Evolutionary conservation across 371 early-diverging fungal species (phyloP).

Genomic region (Mucor plumbeus): DNA sequence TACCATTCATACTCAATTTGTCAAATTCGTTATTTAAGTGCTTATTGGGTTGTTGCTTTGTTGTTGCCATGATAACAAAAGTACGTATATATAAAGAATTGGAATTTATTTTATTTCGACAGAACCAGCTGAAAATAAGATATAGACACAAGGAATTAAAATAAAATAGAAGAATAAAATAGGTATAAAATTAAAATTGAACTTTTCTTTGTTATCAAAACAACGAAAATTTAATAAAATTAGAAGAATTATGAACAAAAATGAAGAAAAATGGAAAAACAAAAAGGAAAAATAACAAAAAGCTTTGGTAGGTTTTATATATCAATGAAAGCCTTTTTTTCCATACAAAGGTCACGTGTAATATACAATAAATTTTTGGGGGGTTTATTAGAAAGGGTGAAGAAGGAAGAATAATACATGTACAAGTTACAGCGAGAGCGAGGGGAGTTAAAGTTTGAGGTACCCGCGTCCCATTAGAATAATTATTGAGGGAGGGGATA

Average conservation of each 20-base stretch:
- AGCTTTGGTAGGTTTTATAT: conserved; percentile 3
- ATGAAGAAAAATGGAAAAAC: not conserved
- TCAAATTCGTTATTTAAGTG: conserved; percentile 7
- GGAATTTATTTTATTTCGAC: conserved; percentile 12
- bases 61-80: not conserved
- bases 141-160: conserved; percentile 3
- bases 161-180: not conserved
- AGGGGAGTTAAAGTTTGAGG: conserved; percentile 10
- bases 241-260: conserved; percentile 1
- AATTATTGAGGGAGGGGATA: not conserved
- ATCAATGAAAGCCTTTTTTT: not conserved
- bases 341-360: not conserved
- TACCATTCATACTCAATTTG: conserved; percentile 12
- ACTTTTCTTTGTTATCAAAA: conserved; percentile 8
- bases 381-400: not conserved
- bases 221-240: conserved; percentile 5
- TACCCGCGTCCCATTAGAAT: conserved; percentile 2
- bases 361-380: conserved; percentile 4
- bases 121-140: conserved; percentile 22
- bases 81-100: conserved; percentile 9
- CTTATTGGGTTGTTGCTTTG: not conserved
- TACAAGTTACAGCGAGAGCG: not conserved
- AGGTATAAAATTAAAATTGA: conserved; percentile 1
- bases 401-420: not conserved
- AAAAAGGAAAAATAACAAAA: not conserved